These are phyloP conservation scores for Penicillium sp. DNA, from an alignment of 2,329 filamentous ascomycete species.

Conservation along the genomic window DNA sequence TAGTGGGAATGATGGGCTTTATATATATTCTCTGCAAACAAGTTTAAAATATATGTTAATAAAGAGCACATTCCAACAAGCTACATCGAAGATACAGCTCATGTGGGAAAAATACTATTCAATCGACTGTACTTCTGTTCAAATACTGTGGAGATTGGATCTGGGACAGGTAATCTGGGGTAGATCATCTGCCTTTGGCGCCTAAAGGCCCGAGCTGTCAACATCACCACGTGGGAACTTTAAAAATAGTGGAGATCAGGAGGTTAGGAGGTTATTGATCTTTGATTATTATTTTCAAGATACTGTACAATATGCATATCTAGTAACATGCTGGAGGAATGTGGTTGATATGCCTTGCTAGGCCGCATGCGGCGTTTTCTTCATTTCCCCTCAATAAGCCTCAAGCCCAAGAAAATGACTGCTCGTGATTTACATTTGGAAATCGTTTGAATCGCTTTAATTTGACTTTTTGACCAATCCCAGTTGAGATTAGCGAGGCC, in stretches of 20 bases:
- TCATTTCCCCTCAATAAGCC: background rate
- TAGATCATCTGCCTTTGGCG: background rate
- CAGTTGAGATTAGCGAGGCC: background rate
- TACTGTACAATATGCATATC: no score
- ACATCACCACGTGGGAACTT: conserved; percentile 3
- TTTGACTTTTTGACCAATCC: background rate
- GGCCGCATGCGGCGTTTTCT: background rate
- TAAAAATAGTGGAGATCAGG: background rate
- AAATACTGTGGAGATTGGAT: background rate
- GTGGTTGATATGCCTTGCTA: no score
- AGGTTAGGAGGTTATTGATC: no score
- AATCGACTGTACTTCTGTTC: background rate
- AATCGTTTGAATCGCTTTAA: background rate
- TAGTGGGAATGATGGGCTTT: background rate
- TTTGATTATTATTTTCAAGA: no score
- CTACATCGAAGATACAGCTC: no score
- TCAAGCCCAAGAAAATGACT: no score
- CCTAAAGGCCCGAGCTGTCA: conserved; percentile 1
- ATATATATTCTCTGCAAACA: background rate
- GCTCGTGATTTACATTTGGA: background rate
- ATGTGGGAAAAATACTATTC: no score
- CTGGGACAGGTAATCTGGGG: background rate
- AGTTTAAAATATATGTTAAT: background rate
- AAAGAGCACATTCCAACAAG: no score
- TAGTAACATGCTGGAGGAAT: no score